Conservation (phyloP, 768 basidiomycete species). For the Phanerochaete carnosa region DNA sequence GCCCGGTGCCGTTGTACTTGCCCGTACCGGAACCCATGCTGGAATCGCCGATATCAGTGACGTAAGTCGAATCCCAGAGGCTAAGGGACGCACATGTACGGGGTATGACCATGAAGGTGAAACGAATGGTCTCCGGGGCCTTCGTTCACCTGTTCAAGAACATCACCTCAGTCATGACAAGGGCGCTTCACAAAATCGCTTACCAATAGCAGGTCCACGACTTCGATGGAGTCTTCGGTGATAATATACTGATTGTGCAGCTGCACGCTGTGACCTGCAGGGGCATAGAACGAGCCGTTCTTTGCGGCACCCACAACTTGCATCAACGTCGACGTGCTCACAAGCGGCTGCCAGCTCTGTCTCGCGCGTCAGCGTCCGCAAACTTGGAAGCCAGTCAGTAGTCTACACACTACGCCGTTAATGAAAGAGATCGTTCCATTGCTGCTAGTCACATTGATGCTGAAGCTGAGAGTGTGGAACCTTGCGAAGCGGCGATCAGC, state of each 20-base stretch:
- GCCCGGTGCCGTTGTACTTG: slow-evolving; percentile 23
- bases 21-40: slow-evolving; percentile 36
- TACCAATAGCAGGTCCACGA: slow-evolving; percentile 23
- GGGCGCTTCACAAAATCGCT: not conserved
- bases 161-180: not conserved
- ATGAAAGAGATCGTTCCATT: slow-evolving; percentile 20
- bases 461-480: not conserved
- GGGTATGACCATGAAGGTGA: slow-evolving; percentile 35
- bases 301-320: slow-evolving; percentile 12
- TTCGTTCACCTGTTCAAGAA: slow-evolving; percentile 14
- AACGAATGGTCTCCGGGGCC: slow-evolving; percentile 33
- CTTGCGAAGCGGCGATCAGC: slow-evolving; percentile 19
- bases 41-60: slow-evolving; percentile 22
- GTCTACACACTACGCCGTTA: slow-evolving; percentile 23
- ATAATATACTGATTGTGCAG: slow-evolving; percentile 19
- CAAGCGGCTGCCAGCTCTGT: slow-evolving; percentile 24
- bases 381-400: not conserved
- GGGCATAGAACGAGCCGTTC: slow-evolving; percentile 12
- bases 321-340: slow-evolving; percentile 18
- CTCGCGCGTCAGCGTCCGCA: not conserved
- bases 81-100: slow-evolving; percentile 11
- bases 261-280: slow-evolving; percentile 12
- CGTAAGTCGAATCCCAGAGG: not conserved
- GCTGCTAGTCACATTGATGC: not conserved
- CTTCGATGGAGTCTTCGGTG: slow-evolving; percentile 19